These are phyloP conservation scores for Boletus sp. DNA, from an alignment of 1,284 basidiomycete genomes.

Conservation along the genomic window DNA sequence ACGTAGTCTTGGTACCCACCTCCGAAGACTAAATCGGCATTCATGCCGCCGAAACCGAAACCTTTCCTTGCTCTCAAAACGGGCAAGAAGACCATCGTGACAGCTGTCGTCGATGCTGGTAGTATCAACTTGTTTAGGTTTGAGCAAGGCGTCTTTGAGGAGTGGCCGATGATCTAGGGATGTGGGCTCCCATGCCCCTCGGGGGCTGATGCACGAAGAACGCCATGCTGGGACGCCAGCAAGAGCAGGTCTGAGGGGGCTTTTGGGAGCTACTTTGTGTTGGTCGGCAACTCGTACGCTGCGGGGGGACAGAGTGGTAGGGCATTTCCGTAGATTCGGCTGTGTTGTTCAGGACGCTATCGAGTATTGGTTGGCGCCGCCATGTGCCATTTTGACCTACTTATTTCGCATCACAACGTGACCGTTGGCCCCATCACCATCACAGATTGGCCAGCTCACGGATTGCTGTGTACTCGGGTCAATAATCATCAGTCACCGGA, in stretches of 20 bases:
- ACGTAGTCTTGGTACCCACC: neutral
- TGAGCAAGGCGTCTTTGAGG: slow-evolving; percentile 80
- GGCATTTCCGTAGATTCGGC: too few species aligned
- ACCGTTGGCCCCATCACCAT: neutral
- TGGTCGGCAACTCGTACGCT: too few species aligned
- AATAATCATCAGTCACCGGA: neutral
- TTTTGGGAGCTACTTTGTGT: too few species aligned
- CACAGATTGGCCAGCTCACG: neutral
- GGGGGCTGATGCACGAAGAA: too few species aligned
- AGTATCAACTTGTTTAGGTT: slow-evolving; percentile 89
- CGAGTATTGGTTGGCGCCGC: neutral
- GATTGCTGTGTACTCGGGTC: neutral
- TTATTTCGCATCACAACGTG: neutral
- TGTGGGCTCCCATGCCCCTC: too few species aligned
- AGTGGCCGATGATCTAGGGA: slow-evolving; percentile 53
- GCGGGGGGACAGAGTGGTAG: neutral
- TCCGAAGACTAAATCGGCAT: slow-evolving; percentile 32
- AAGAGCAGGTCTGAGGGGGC: neutral
- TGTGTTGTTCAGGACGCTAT: neutral
- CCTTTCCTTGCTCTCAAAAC: slow-evolving; percentile 78
- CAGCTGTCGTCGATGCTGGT: slow-evolving; percentile 89
- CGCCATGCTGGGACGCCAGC: too few species aligned
- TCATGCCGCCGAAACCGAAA: slow-evolving; percentile 42
- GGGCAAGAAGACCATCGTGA: slow-evolving; percentile 80
- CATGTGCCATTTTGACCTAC: neutral